phyloP scores from a whole-genome alignment of 169 alveolate species.

The Cryptosporidium xiaoi region DNA sequence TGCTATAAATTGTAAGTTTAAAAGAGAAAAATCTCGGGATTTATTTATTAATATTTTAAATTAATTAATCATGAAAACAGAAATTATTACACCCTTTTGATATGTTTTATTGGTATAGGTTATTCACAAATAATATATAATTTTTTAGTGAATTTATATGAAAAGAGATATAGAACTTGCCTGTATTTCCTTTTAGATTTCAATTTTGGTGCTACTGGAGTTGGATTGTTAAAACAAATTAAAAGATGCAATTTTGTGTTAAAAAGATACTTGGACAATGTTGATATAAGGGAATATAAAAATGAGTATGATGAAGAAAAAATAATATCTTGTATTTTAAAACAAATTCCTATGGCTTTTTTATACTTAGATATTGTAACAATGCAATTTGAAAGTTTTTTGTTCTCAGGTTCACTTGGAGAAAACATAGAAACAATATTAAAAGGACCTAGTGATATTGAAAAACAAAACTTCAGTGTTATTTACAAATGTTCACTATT shows the following conservation, averaged over 20 bases:
- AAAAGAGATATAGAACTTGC: conserved; percentile 8
- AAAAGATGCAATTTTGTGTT: not conserved
- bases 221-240: conserved; percentile 8
- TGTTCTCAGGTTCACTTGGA: conserved; percentile 22
- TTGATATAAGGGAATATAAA: conserved; percentile 23
- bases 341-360: conserved; percentile 26
- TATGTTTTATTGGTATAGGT: not conserved
- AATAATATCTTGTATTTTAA: conserved; percentile 20
- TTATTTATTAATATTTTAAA: conserved; percentile 1
- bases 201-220: conserved; percentile 9
- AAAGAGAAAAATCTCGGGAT: no score
- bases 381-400: conserved; percentile 41
- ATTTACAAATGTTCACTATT: conserved; percentile 1
- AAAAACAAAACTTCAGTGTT: conserved; percentile 7
- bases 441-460: conserved; percentile 28
- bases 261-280: conserved; percentile 4
- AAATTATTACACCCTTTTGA: conserved; percentile 16
- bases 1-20: conserved; percentile 40
- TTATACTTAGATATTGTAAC: conserved; percentile 36
- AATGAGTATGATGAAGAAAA: conserved; percentile 38
- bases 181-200: conserved; percentile 3
- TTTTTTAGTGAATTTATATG: conserved; percentile 15
- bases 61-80: conserved; percentile 2
- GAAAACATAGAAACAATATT: not conserved
- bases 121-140: conserved; percentile 37